phyloP scores from a whole-genome alignment of 2,329 filamentous ascomycete species.

The Colletotrichum musicola region DNA sequence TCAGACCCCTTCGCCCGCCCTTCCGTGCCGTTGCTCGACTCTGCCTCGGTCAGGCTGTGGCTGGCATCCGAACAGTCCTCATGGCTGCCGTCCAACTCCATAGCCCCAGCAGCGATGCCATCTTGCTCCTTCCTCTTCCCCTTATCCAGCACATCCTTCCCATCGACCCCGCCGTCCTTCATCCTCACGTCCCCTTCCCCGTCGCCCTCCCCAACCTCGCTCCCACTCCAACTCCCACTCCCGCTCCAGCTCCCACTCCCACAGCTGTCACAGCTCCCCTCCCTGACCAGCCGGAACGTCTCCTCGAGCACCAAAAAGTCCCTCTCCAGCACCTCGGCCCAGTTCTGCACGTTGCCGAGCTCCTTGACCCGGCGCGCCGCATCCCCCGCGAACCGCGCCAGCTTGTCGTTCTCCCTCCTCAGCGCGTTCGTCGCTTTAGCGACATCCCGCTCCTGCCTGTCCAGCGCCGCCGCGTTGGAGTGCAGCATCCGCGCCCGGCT shows the following conservation, averaged over 20 bases:
- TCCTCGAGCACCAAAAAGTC: constrained; percentile 75
- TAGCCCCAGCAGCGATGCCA: constrained; percentile 35
- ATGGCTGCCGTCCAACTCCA: constrained; percentile 36
- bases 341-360: constrained; percentile 86
- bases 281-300: constrained; percentile 69
- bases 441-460: constrained; percentile 76
- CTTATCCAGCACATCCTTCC: constrained; percentile 35
- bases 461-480: constrained; percentile 74
- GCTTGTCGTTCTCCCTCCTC: constrained; percentile 73
- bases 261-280: constrained; percentile 45
- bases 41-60: constrained; percentile 52
- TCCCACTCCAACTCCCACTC: constrained; percentile 54
- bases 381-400: constrained; percentile 73
- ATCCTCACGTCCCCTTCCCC: constrained; percentile 35
- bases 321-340: constrained; percentile 84
- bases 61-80: constrained; percentile 53
- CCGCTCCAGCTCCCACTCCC: constrained; percentile 47
- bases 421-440: constrained; percentile 70
- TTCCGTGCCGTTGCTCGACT: constrained; percentile 51
- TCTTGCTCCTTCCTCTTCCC: constrained; percentile 41
- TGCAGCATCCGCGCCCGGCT: constrained; percentile 78
- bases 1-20: constrained; percentile 51
- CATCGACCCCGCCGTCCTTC: constrained; percentile 13
- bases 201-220: constrained; percentile 38
- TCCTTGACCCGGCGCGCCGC: constrained; percentile 78